These are phyloP conservation scores for Leccinum imitatum DNA, from an alignment of 768 basidiomycete species.

Conservation along the genomic window DNA sequence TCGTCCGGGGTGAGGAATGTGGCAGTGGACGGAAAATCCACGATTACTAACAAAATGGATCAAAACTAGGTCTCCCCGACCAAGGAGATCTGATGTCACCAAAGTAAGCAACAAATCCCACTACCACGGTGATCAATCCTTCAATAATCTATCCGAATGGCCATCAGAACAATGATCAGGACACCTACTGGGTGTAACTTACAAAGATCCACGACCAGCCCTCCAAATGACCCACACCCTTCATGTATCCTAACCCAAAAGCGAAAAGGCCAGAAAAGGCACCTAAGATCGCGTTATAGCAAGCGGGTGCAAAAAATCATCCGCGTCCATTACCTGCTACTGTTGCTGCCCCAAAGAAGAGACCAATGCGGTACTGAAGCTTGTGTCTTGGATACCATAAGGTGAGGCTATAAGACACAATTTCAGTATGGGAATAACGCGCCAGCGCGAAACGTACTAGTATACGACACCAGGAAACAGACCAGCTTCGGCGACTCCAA, in stretches of 20 bases:
- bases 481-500: constrained; percentile 69
- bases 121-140: constrained; percentile 57
- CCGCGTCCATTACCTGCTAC: constrained; percentile 41
- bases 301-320: neutral
- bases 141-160: constrained; percentile 15
- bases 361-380: constrained; percentile 56
- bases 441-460: constrained; percentile 46
- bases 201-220: constrained; percentile 76
- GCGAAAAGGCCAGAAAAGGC: constrained; percentile 63
- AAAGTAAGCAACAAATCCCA: constrained; percentile 53
- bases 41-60: constrained; percentile 43
- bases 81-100: constrained; percentile 30
- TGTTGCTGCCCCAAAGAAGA: constrained; percentile 67
- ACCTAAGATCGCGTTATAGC: constrained; percentile 18
- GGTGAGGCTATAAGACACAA: constrained; percentile 42
- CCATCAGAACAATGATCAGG: neutral
- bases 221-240: constrained; percentile 40
- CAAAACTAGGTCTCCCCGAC: neutral
- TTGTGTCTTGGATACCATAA: constrained; percentile 68
- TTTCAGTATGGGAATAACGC: neutral
- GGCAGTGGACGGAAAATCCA: constrained; percentile 43
- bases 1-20: constrained; percentile 20
- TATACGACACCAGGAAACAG: constrained; percentile 73
- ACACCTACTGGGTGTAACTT: constrained; percentile 12
- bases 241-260: constrained; percentile 54